Conservation (phyloP, 2,329 filamentous ascomycete genomes). For the Zymoseptoria tritici region DNA sequence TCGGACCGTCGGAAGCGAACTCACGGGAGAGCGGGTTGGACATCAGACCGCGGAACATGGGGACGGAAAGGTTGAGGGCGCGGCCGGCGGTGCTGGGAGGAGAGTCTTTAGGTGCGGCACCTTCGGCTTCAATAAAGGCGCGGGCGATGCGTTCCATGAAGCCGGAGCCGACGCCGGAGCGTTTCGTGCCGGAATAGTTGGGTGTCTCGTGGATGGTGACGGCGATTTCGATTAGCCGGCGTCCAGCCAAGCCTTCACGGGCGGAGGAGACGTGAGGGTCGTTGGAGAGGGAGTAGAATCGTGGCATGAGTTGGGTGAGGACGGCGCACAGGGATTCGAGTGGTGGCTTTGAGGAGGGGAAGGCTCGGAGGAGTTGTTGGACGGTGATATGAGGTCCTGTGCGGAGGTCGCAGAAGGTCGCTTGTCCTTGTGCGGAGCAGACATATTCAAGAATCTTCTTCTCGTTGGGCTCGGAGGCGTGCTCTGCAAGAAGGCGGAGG, state of each 20-base stretch:
- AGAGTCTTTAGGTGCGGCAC: not conserved
- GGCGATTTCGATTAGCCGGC: conserved; percentile 87
- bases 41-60: conserved; percentile 99
- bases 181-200: conserved; percentile 61
- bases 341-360: conserved; percentile 84
- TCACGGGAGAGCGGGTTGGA: conserved; percentile 87
- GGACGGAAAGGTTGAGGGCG: conserved; percentile 61
- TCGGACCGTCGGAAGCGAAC: conserved; percentile 88
- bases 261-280: conserved; percentile 77
- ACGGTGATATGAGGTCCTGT: conserved; percentile 80
- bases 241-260: conserved; percentile 60
- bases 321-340: conserved; percentile 73
- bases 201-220: conserved; percentile 85
- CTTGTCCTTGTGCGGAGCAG: conserved; percentile 83
- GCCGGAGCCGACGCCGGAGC: conserved; percentile 83
- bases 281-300: conserved; percentile 96
- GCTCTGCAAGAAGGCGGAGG: conserved; percentile 76
- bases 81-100: conserved; percentile 25
- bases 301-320: conserved; percentile 85
- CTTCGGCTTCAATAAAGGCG: conserved; percentile 49
- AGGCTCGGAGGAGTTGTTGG: conserved; percentile 78
- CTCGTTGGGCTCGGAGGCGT: conserved; percentile 72
- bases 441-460: conserved; percentile 83
- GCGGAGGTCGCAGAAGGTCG: conserved; percentile 83
- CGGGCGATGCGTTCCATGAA: conserved; percentile 84